Evolutionary conservation across 2,329 filamentous ascomycete species (phyloP), one percentile per base, ranked within the genome.

Genomic region (Zasmidium cellare): DNA sequence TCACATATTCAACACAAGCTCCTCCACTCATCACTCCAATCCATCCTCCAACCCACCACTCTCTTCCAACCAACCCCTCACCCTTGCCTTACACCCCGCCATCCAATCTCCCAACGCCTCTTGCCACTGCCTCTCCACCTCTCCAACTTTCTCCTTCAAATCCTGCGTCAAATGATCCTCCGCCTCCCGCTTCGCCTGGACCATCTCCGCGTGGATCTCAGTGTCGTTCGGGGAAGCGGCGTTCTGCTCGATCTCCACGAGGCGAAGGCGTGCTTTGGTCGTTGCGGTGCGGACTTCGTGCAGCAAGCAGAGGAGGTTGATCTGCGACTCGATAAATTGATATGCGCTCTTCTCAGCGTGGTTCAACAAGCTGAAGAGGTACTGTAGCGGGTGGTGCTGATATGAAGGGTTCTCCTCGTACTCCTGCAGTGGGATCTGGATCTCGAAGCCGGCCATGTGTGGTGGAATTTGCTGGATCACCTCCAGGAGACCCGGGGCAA

Each of bases 281-380:
- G 90, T 86, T 0, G 87, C 87, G 54, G 90, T 90, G 71, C 91
- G 91, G 53, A 96, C 91, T 75, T 97, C 92, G 69, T 97, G 94
- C 56, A 96, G 76, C 38, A 97, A 80, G 69, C 93, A 97, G 22
- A 96, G 81, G 31, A 97, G 79, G 70, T 97, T 97, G 25, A 87
- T 93, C 78, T 97, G 93, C 6, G 87, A 89, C 78, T 97, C 94
- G 69, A 97, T 97, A 75, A 96, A 97, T 73, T 97, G 94, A 70
- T 96, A 96, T 9, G 91, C 93, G 67, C 89, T 92, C 77, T 94
- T 96, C 72, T 96, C 91, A 0, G 92, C 89, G 69, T 97, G 93
- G 5, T 87, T 84, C 9, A 99, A 81, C 22, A 97, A 79, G 48
- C 87, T 89, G 73, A 92, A 94, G 0, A 99, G 82, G 72, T 99